These are phyloP conservation scores for Talaromyces sp. DNA, from an alignment of 2,329 filamentous ascomycete species.

Conservation along the genomic window DNA sequence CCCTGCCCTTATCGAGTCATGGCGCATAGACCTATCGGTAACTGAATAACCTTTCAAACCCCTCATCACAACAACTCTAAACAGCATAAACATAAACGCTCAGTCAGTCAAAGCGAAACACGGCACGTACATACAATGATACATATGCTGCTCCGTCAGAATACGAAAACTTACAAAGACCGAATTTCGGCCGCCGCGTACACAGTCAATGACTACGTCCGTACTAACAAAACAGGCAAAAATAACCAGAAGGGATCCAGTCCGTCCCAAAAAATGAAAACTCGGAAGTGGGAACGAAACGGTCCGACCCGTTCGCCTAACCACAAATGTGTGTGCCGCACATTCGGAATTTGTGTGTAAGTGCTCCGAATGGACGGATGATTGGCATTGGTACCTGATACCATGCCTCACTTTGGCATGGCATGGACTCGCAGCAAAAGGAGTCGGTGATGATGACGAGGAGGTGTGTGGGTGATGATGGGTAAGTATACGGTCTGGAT, in stretches of 20 bases:
- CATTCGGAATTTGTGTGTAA: background rate
- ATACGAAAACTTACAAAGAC: no score
- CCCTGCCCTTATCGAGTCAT: background rate
- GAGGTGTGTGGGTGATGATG: background rate
- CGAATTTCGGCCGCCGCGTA: background rate
- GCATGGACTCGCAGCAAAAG: background rate
- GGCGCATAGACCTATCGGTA: background rate
- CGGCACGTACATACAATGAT: no score
- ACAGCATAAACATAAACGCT: background rate
- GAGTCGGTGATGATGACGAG: background rate
- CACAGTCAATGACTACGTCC: background rate
- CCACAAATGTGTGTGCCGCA: background rate
- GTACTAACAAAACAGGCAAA: background rate
- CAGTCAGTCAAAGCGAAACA: background rate
- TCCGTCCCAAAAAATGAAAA: background rate
- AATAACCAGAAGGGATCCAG: background rate
- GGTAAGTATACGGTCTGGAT: background rate
- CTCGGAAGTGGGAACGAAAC: background rate
- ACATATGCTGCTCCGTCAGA: no score
- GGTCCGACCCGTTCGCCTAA: background rate
- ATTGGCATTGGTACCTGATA: background rate
- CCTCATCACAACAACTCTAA: background rate
- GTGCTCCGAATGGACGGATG: background rate
- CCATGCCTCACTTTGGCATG: background rate
- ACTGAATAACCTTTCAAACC: background rate